These are phyloP conservation scores for Amanita subjunquillea DNA, from an alignment of 768 basidiomycete genomes.

Conservation along the genomic window DNA sequence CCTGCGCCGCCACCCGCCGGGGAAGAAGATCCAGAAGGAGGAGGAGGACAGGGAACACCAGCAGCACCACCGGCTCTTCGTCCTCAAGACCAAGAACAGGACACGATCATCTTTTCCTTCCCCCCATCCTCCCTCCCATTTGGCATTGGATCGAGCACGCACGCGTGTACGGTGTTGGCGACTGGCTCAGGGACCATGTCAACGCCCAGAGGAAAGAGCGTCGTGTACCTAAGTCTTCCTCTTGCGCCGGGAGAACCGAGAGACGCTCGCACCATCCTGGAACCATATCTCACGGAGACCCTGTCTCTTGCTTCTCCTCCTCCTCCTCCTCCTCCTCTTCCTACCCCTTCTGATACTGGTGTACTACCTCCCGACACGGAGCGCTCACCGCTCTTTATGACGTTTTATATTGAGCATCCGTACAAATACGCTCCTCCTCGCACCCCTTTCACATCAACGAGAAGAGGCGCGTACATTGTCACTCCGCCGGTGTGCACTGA, in stretches of 20 bases:
- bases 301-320: conserved; percentile 18
- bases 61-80: neutral
- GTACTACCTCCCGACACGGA: conserved; percentile 5
- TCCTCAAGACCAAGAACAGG: conserved; percentile 22
- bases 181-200: conserved; percentile 69
- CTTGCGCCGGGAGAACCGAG: conserved; percentile 14
- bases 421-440: conserved; percentile 20
- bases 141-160: conserved; percentile 31
- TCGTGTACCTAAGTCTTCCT: conserved; percentile 50
- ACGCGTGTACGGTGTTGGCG: conserved; percentile 52
- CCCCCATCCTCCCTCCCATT: conserved; percentile 48
- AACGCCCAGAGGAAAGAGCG: conserved; percentile 64
- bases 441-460: conserved; percentile 7
- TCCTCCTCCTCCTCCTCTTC: no score
- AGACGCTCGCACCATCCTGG: conserved; percentile 31
- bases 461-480: conserved; percentile 7
- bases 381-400: conserved; percentile 35
- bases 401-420: conserved; percentile 40
- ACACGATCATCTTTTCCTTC: conserved; percentile 66
- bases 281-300: conserved; percentile 47
- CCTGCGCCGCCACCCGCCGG: no score
- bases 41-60: neutral
- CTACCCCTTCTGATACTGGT: no score
- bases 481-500: conserved; percentile 17
- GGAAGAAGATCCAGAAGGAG: neutral